These are phyloP conservation scores for Rubus parviflorus DNA, from an alignment of 306 rosid species.

Conservation along the genomic window DNA sequence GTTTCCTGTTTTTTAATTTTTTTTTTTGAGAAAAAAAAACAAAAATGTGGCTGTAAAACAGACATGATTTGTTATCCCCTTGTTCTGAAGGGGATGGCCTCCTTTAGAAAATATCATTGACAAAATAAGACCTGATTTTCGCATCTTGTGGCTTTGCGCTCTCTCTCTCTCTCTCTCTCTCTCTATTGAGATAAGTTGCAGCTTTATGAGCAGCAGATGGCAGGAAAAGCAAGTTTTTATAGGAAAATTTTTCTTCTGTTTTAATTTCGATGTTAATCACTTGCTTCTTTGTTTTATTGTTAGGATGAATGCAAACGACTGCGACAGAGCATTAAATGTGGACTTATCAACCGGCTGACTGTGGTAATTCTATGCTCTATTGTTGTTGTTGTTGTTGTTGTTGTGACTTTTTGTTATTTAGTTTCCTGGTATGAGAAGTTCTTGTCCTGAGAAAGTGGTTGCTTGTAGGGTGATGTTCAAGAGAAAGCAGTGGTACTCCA, in stretches of 20 bases:
- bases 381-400: slow-evolving; percentile 25
- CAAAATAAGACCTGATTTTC: slow-evolving; percentile 15
- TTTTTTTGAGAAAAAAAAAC: slow-evolving; percentile 12
- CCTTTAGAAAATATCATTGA: slow-evolving; percentile 6
- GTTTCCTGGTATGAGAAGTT: background rate
- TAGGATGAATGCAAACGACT: slow-evolving; percentile 99
- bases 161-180: background rate
- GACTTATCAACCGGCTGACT: slow-evolving; percentile 78
- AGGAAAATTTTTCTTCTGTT: slow-evolving; percentile 4
- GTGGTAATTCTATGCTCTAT: slow-evolving; percentile 61
- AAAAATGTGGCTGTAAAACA: slow-evolving; percentile 13
- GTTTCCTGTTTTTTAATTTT: background rate
- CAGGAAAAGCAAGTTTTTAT: background rate
- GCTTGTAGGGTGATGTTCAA: slow-evolving; percentile 86
- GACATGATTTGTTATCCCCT: slow-evolving; percentile 6
- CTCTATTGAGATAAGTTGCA: background rate
- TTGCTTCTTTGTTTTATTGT: slow-evolving; percentile 15
- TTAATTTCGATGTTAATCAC: slow-evolving; percentile 11
- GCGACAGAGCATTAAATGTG: slow-evolving; percentile 98
- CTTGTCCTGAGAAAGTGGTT: slow-evolving; percentile 35
- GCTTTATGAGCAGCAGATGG: background rate
- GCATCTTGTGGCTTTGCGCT: slow-evolving; percentile 8
- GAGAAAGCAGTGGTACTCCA: slow-evolving; percentile 81
- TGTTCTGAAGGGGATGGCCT: slow-evolving; percentile 20
- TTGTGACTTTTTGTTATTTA: background rate